These are phyloP conservation scores for Neurospora hispaniola DNA, from an alignment of 495 filamentous ascomycete genomes.

Conservation along the genomic window DNA sequence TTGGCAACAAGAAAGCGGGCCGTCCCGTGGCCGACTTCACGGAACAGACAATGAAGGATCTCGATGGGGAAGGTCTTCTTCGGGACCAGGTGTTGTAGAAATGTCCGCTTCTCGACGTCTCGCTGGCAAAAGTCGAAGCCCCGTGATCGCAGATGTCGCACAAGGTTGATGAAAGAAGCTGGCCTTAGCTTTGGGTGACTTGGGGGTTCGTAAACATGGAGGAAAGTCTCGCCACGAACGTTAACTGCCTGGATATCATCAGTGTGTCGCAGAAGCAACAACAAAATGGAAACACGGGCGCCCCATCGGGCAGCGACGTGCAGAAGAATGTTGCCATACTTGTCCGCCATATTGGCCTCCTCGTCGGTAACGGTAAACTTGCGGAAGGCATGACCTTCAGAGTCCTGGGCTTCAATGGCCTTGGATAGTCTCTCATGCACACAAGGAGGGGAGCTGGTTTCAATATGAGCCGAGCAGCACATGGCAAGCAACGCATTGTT, in stretches of 20 bases:
- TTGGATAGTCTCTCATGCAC: conserved; percentile 21
- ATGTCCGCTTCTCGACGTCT: conserved; percentile 21
- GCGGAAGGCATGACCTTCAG: conserved; percentile 14
- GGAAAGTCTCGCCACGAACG: conserved; percentile 24
- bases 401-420: conserved; percentile 20
- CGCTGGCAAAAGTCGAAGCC: conserved; percentile 25
- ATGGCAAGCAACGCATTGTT: conserved; percentile 19
- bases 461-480: conserved; percentile 17
- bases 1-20: conserved; percentile 24
- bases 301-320: conserved; percentile 25
- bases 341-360: conserved; percentile 21
- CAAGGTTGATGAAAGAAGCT: conserved; percentile 22
- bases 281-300: conserved; percentile 20
- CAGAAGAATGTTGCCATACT: conserved; percentile 23
- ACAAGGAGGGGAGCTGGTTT: conserved; percentile 5
- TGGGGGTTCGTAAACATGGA: conserved; percentile 23
- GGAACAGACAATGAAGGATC: conserved; percentile 20
- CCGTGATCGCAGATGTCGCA: conserved; percentile 17
- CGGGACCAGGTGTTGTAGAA: conserved; percentile 20
- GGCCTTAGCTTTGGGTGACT: conserved; percentile 16
- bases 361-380: conserved; percentile 20
- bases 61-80: conserved; percentile 21
- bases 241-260: conserved; percentile 21
- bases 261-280: conserved; percentile 21
- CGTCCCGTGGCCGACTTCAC: conserved; percentile 20